These are phyloP conservation scores for Lachnellula hyalina DNA, from an alignment of 2,329 filamentous ascomycete genomes.

Conservation along the genomic window DNA sequence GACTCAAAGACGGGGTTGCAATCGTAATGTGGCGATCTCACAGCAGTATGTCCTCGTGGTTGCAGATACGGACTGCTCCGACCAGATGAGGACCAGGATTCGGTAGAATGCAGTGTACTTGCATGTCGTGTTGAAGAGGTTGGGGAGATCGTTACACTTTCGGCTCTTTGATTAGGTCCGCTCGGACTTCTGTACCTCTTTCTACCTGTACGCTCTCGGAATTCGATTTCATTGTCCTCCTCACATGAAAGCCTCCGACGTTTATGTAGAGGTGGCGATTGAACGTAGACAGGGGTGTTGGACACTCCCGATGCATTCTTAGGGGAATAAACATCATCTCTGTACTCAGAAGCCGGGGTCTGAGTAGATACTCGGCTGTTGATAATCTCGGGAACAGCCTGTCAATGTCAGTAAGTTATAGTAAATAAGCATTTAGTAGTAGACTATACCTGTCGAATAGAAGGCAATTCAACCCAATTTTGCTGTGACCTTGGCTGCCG, in stretches of 20 bases:
- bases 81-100: conserved; percentile 10
- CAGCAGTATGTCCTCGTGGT: conserved; percentile 1
- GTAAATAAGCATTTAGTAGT: neutral
- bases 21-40: conserved; percentile 5
- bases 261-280: conserved; percentile 14
- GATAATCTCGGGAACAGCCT: conserved; percentile 16
- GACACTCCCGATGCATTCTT: neutral
- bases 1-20: conserved; percentile 3
- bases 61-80: conserved; percentile 14
- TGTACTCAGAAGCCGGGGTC: conserved; percentile 5
- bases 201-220: conserved; percentile 8
- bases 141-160: conserved; percentile 12
- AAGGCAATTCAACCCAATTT: conserved; percentile 17
- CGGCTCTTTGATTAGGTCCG: conserved; percentile 3
- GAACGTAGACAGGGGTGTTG: neutral
- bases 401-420: neutral
- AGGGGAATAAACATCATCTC: conserved; percentile 8
- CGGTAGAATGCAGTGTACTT: conserved; percentile 4
- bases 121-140: conserved; percentile 5
- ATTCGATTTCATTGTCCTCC: conserved; percentile 5
- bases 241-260: conserved; percentile 17
- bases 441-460: conserved; percentile 17
- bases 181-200: conserved; percentile 13
- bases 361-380: neutral
- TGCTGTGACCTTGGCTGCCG: conserved; percentile 8